Percentiles rank a stretch among this genome's conserved stretches.
Conservation (phyloP, 352 stramenopile genomes). For the Globisporangium uncinulatum region DNA sequence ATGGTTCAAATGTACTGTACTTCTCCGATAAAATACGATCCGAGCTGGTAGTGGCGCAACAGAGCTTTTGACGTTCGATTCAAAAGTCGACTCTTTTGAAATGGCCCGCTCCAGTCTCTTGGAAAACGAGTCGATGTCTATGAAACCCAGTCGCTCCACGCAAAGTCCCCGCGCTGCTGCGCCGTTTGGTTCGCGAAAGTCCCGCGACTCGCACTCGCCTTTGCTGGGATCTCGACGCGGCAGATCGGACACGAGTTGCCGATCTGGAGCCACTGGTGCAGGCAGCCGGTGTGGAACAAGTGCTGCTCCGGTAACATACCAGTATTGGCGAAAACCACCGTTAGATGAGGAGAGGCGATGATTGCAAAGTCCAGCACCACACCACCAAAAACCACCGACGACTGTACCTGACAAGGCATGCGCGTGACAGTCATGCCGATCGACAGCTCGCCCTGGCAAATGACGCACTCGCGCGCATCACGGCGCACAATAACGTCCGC, state of each 20-base stretch:
- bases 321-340: no score
- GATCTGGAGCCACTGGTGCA: constrained; percentile 79
- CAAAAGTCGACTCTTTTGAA: no score
- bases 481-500: constrained; percentile 58
- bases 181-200: constrained; percentile 24
- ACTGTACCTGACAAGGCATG: constrained; percentile 60
- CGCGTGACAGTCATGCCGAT: constrained; percentile 64
- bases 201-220: constrained; percentile 25
- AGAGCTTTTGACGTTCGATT: no score
- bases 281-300: constrained; percentile 75
- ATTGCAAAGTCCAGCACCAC: no score
- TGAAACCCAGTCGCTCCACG: constrained; percentile 79
- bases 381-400: not conserved
- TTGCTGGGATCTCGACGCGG: constrained; percentile 61
- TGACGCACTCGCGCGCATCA: constrained; percentile 70
- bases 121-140: no score
- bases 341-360: no score
- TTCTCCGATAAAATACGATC: no score
- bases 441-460: constrained; percentile 74
- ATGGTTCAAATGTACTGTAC: no score
- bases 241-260: constrained; percentile 83
- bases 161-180: constrained; percentile 47
- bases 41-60: no score
- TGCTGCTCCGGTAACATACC: constrained; percentile 27
- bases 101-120: no score